These are phyloP conservation scores for Lyophyllum semitale DNA, from an alignment of 768 basidiomycete species.

Conservation along the genomic window DNA sequence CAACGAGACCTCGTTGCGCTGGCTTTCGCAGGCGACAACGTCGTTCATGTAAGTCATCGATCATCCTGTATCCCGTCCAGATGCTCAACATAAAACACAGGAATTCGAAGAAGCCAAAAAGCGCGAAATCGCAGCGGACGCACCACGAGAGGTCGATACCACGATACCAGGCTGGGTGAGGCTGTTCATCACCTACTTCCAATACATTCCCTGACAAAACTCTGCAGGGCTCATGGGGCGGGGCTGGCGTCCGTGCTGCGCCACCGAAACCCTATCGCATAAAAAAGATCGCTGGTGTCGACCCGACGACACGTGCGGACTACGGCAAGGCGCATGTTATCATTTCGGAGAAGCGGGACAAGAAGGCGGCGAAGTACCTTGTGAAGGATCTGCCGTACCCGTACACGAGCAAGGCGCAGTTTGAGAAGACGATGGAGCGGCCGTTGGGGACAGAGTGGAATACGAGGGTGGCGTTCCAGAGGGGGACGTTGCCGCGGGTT, in stretches of 20 bases:
- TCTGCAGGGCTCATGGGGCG: constrained; percentile 88
- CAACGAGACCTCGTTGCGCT: constrained; percentile 92
- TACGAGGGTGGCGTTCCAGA: constrained; percentile 81
- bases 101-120: constrained; percentile 86
- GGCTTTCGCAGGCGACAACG: constrained; percentile 97
- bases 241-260: constrained; percentile 63
- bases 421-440: constrained; percentile 77
- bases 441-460: constrained; percentile 95
- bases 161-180: constrained; percentile 95
- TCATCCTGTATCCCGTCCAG: not conserved
- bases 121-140: constrained; percentile 82
- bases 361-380: constrained; percentile 87
- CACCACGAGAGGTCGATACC: constrained; percentile 84
- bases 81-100: constrained; percentile 35
- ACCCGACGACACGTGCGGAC: constrained; percentile 79
- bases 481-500: constrained; percentile 81
- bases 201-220: constrained; percentile 3
- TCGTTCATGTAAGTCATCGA: constrained; percentile 68
- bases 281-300: constrained; percentile 82
- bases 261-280: constrained; percentile 71
- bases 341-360: constrained; percentile 94
- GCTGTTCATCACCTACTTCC: constrained; percentile 9
- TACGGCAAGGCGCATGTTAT: constrained; percentile 86
- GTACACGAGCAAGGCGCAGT: constrained; percentile 92
- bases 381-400: constrained; percentile 93